phyloP scores from a whole-genome alignment of 106 monocot species.

The Acorus gramineus region DNA sequence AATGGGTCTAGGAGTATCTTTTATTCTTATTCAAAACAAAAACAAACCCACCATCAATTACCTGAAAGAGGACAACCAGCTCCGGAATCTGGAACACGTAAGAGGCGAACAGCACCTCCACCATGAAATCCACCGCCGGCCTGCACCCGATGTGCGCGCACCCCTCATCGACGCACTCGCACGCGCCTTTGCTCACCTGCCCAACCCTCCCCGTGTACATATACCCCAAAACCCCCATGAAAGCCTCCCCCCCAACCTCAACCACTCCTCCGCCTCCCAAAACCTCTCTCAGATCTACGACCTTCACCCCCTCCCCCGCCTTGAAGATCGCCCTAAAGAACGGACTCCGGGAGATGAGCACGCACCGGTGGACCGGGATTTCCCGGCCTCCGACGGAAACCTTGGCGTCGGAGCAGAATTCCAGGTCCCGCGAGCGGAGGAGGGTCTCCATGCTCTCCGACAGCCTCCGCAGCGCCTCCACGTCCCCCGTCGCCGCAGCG shows the following conservation, averaged over 20 bases:
- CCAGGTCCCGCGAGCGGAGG: slow-evolving; percentile 25
- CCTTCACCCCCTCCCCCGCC: background rate
- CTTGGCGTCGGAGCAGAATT: slow-evolving; percentile 41
- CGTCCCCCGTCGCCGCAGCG: slow-evolving; percentile 3
- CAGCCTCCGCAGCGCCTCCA: slow-evolving; percentile 65
- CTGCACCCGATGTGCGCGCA: slow-evolving; percentile 54
- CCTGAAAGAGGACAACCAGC: slow-evolving; percentile 78
- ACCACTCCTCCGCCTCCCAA: slow-evolving; percentile 8
- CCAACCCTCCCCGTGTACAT: slow-evolving; percentile 51
- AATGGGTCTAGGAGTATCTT: too few species aligned
- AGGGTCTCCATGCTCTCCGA: slow-evolving; percentile 47
- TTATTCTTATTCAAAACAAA: too few species aligned
- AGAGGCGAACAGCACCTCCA: slow-evolving; percentile 48
- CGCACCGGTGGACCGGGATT: slow-evolving; percentile 58
- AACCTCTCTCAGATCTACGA: slow-evolving; percentile 29
- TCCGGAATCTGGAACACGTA: slow-evolving; percentile 56
- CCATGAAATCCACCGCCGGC: slow-evolving; percentile 62
- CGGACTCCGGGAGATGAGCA: slow-evolving; percentile 69
- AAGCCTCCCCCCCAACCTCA: slow-evolving; percentile 41
- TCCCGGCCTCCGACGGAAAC: slow-evolving; percentile 15
- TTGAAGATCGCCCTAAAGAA: slow-evolving; percentile 48
- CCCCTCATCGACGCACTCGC: slow-evolving; percentile 54
- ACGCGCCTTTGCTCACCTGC: slow-evolving; percentile 32
- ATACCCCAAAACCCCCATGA: slow-evolving; percentile 52
- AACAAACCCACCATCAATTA: slow-evolving; percentile 2